Evolutionary conservation across 805 yeast genomes (phyloP), one percentile per base, ranked within the genome.

Genomic region (Wickerhamiella qilinensis): DNA sequence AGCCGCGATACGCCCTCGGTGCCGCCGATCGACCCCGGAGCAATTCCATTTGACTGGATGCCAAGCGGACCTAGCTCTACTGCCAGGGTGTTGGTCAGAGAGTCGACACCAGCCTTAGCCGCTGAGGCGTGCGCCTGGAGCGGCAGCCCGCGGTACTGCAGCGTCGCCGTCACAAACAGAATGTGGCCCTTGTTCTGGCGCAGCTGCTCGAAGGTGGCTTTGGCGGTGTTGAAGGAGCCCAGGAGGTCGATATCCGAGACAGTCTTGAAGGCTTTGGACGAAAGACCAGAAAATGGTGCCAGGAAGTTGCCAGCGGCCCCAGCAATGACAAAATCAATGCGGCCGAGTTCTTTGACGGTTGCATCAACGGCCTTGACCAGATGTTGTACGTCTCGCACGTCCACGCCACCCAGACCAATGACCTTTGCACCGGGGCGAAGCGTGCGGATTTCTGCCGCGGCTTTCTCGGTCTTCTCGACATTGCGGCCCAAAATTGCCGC

Each of bases 281-380:
- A 76, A 46, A 86, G 62, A 49, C 75, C 76, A 52, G 77, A 75
- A 59, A 85, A 73, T 56, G 82, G 91, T 25, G 83, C 62, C 39
- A 88, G 56, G 55, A 88, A 86, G 62, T 88, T 88, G 8, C 97
- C 96, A 2, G 96, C 96, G 2, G 97, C 96, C 9, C 96, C 96
- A 33, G 91, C 86, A 56, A 86, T 80, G 25, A 86, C 93, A 55
- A 57, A 81, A 59, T 86, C 96, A 42, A 86, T 77, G 43, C 70
- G 63, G 5, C 95, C 95, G 47, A 83, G 69, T 51, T 68, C 64
- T 7, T 59, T 53, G 19, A 84, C 82, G 0, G 94, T 75, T 30
- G 53, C 49, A 5, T 69, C 68, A 2, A 71, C 94, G 0, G 94
- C 94, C 3, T 49, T 52, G 16, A 60, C 66, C 45, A 86, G 49